Conservation (phyloP, 306 rosid genomes). For the Begonia fuchsioides region DNA sequence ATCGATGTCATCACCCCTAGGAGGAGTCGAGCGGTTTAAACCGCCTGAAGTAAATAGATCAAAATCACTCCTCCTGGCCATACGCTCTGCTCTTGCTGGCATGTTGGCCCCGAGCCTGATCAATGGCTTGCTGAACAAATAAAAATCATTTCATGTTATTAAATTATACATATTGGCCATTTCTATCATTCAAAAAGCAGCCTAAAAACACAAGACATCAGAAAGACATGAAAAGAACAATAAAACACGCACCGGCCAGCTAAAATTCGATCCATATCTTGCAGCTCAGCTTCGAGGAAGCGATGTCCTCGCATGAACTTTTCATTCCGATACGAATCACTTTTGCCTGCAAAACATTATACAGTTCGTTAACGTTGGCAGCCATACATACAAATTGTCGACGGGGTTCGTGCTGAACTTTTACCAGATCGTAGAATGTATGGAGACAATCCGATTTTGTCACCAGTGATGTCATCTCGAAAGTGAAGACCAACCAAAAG, state of each 20-base stretch:
- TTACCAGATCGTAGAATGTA: slow-evolving; percentile 76
- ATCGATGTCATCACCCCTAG: slow-evolving; percentile 45
- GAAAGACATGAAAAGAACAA: not conserved
- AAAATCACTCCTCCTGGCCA: slow-evolving; percentile 69
- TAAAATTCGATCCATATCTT: slow-evolving; percentile 70
- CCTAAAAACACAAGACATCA: no score
- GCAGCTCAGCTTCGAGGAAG: slow-evolving; percentile 86
- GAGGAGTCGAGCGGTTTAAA: slow-evolving; percentile 43
- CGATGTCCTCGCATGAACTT: slow-evolving; percentile 88
- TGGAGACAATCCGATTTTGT: slow-evolving; percentile 79
- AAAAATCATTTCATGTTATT: slow-evolving; percentile 12
- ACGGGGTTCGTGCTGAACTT: not conserved
- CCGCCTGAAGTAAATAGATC: slow-evolving; percentile 63
- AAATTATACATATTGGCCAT: not conserved
- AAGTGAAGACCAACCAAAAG: slow-evolving; percentile 91
- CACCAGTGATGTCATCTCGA: slow-evolving; percentile 57
- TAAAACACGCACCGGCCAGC: slow-evolving; percentile 62
- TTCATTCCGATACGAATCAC: slow-evolving; percentile 71
- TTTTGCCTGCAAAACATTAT: slow-evolving; percentile 33
- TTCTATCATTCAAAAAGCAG: slow-evolving; percentile 1
- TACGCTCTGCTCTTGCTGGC: slow-evolving; percentile 92
- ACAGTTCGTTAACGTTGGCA: slow-evolving; percentile 2
- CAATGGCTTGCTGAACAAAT: slow-evolving; percentile 54
- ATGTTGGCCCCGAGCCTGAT: slow-evolving; percentile 86
- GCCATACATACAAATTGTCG: not conserved